Evolutionary conservation across 169 alveolate genomes (phyloP).

Genomic region (Pseudocohnilembus persalinus): DNA sequence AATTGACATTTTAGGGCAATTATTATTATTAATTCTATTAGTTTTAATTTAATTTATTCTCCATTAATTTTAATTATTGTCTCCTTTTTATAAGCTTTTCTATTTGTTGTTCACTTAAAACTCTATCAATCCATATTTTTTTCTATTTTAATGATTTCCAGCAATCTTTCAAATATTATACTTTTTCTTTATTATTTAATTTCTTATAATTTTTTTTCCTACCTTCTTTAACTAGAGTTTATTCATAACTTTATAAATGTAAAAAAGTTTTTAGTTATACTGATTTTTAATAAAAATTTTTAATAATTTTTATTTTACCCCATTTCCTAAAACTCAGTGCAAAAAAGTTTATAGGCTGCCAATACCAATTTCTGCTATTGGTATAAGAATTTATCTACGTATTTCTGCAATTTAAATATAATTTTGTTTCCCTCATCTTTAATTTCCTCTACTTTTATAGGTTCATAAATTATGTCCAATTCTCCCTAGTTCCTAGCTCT

Average conservation of each 20-base stretch:
- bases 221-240: not conserved
- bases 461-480: not conserved
- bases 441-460: not conserved
- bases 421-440: not conserved
- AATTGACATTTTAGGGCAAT: no score
- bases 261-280: not conserved
- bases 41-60: not conserved
- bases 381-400: not conserved
- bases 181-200: not conserved
- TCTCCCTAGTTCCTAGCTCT: not conserved
- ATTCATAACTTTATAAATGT: not conserved
- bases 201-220: not conserved
- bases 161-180: not conserved
- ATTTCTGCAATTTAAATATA: no score
- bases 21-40: not conserved
- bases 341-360: not conserved
- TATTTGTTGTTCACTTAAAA: not conserved
- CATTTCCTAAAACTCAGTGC: not conserved
- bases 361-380: not conserved
- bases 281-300: not conserved
- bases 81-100: not conserved
- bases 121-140: not conserved
- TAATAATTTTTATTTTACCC: not conserved
- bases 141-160: not conserved
- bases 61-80: not conserved